A percentile compares a stretch with the other conserved stretches of the same genome.
These are phyloP conservation scores for Mycothermus thermophilus DNA, from an alignment of 495 filamentous ascomycete species.

Conservation along the genomic window DNA sequence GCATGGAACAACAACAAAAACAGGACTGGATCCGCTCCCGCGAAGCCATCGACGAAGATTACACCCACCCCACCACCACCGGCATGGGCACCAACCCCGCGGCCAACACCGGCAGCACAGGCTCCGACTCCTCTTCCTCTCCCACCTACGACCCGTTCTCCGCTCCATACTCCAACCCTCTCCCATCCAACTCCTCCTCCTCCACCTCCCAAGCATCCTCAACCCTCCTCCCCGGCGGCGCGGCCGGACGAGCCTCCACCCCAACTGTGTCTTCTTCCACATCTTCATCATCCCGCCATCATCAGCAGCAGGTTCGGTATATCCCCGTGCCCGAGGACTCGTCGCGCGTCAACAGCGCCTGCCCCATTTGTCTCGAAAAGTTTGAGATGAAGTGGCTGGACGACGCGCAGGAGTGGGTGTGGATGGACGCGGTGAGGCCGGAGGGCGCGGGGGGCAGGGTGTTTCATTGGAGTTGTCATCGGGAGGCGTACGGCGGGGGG, in stretches of 20 bases:
- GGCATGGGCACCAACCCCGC: background rate
- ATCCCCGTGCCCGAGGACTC: constrained; percentile 65
- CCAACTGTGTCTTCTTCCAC: background rate
- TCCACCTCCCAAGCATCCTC: background rate
- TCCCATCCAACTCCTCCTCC: background rate
- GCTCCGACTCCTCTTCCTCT: constrained; percentile 1
- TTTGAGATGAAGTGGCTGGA: constrained; percentile 83
- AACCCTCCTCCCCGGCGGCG: background rate
- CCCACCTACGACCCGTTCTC: constrained; percentile 5
- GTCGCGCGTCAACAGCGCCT: constrained; percentile 51
- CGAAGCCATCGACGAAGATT: constrained; percentile 55
- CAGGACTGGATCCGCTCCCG: constrained; percentile 79
- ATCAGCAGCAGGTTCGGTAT: constrained; percentile 51
- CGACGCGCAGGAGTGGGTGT: constrained; percentile 89
- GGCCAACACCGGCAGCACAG: background rate
- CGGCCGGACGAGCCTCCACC: background rate
- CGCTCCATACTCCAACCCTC: background rate
- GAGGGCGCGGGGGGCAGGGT: constrained; percentile 50
- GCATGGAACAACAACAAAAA: too few relatives aligned
- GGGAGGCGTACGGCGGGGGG: constrained; percentile 61
- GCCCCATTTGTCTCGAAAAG: constrained; percentile 89
- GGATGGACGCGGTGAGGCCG: constrained; percentile 78
- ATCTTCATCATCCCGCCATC: background rate
- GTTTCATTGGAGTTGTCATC: constrained; percentile 81
- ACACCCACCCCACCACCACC: constrained; percentile 14